These are phyloP conservation scores for Puccinia novopanici DNA, from an alignment of 1,284 basidiomycete genomes.

Conservation along the genomic window DNA sequence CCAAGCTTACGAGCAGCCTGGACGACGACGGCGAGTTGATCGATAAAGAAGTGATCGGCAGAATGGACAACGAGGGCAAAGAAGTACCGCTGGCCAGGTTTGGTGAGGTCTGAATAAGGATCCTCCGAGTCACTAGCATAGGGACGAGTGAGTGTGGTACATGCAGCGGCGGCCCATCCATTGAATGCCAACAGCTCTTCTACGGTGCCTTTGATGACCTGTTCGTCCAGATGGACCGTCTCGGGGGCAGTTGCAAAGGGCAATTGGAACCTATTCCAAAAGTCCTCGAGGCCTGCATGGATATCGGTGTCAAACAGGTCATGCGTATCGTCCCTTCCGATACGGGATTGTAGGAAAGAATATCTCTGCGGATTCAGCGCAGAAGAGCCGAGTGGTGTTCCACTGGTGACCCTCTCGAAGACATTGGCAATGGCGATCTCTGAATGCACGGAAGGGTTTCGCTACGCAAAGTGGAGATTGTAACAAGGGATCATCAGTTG, in stretches of 20 bases:
- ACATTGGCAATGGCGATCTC: slow-evolving; percentile 61
- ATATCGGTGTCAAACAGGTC: slow-evolving; percentile 78
- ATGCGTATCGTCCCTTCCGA: slow-evolving; percentile 64
- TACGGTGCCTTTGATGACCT: slow-evolving; percentile 79
- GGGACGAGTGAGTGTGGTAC: slow-evolving; percentile 82
- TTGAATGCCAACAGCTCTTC: slow-evolving; percentile 87
- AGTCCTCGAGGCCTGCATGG: slow-evolving; percentile 74
- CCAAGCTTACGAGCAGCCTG: slow-evolving; percentile 86
- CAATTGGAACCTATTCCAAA: slow-evolving; percentile 84
- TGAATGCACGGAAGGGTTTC: slow-evolving; percentile 53
- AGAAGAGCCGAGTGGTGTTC: slow-evolving; percentile 66
- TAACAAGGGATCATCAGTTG: not conserved
- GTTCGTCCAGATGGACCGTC: slow-evolving; percentile 80
- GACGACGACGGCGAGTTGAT: slow-evolving; percentile 91
- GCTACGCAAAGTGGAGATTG: slow-evolving; percentile 49
- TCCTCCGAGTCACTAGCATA: slow-evolving; percentile 84
- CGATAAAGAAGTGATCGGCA: slow-evolving; percentile 93
- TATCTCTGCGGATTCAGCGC: slow-evolving; percentile 81
- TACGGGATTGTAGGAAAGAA: slow-evolving; percentile 78
- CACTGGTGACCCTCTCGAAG: slow-evolving; percentile 77
- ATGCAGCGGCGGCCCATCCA: slow-evolving; percentile 98
- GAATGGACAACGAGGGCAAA: slow-evolving; percentile 90
- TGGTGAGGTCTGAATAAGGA: slow-evolving; percentile 80
- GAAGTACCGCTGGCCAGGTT: slow-evolving; percentile 81
- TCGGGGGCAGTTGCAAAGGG: slow-evolving; percentile 70